Base-by-base conservation (phyloP, 352 stramenopile genomes). In the Globisporangium nunn region DNA sequence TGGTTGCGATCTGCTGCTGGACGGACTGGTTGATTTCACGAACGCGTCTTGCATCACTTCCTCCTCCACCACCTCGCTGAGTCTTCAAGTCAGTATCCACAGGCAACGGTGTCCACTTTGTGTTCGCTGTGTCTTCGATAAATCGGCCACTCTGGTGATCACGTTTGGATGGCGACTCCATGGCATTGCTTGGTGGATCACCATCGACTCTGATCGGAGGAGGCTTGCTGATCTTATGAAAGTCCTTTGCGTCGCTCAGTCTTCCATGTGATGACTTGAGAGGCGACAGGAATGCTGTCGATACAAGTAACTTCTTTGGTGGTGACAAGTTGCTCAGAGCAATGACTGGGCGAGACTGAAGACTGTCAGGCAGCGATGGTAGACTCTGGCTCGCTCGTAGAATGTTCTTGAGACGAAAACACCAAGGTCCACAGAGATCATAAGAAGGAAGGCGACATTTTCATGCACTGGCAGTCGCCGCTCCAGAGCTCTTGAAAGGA, bases 351-450 rank as follows among this genome's bases (percentile, higher is more conserved):
- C 8, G 30, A 18, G 35, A 47, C 41, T 47, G 41, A 17, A 47
- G 33, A 7, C 35, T 48, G 33, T 62, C 57, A 31, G 58, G 23
- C 6, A 83, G 50, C 14, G 67, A 67, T 2, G 69, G 71, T 6
- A 87, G 51, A 45, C 66, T 86, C 48, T 65, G 72, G 4, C 44
- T 56, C 2, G 52, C 65, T 56, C 62, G 61, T 7, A 79, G 37
- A 0, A 51, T 12, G 43, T 23, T 47, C 50, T 33, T 60, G 18
- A 55, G 10, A 29, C 2, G 50, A 10, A 10, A n/a, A 37, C 33
- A 37, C 33, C 23, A 23, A 23, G 4, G 15, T 8, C 18, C n/a
- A 50, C 23, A 11, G 11, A 52, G 30, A 23, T 8, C 28, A 10
- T 44, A 8, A 45, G 50, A 17, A 30, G n/a, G 23, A 23, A 23